Evolutionary conservation across 1,284 basidiomycete species (phyloP).

Genomic region (Cryptococcus sp.): DNA sequence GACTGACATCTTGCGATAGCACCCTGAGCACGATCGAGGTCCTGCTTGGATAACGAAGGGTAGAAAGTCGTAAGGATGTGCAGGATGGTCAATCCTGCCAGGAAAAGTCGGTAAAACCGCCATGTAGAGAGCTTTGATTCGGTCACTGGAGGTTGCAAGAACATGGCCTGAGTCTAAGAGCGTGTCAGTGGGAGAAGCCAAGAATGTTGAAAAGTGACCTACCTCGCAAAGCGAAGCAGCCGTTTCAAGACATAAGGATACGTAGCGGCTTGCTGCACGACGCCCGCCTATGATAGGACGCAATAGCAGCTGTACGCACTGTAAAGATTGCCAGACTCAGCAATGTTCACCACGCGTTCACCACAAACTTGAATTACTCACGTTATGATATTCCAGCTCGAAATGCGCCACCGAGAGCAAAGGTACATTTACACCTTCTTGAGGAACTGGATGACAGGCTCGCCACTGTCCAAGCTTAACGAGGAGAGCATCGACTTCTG

Average conservation of each 20-base stretch:
- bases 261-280: slow-evolving; percentile 19
- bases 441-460: slow-evolving; percentile 16
- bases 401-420: slow-evolving; percentile 24
- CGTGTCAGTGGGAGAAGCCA: background rate
- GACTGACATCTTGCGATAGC: slow-evolving; percentile 23
- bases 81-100: slow-evolving; percentile 33
- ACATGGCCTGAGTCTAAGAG: slow-evolving; percentile 13
- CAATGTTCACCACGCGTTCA: background rate
- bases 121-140: slow-evolving; percentile 25
- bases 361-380: slow-evolving; percentile 6
- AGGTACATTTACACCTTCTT: slow-evolving; percentile 17
- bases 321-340: background rate
- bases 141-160: slow-evolving; percentile 15
- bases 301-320: slow-evolving; percentile 34
- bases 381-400: slow-evolving; percentile 35
- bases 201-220: slow-evolving; percentile 2
- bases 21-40: slow-evolving; percentile 14
- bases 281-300: slow-evolving; percentile 28
- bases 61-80: slow-evolving; percentile 22
- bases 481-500: slow-evolving; percentile 26
- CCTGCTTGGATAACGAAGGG: slow-evolving; percentile 7
- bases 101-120: slow-evolving; percentile 34
- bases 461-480: slow-evolving; percentile 20
- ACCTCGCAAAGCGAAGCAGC: slow-evolving; percentile 32
- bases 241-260: slow-evolving; percentile 25